These are phyloP conservation scores for Marsdenia floribunda DNA, from an alignment of 257 asterid genomes.

Conservation along the genomic window DNA sequence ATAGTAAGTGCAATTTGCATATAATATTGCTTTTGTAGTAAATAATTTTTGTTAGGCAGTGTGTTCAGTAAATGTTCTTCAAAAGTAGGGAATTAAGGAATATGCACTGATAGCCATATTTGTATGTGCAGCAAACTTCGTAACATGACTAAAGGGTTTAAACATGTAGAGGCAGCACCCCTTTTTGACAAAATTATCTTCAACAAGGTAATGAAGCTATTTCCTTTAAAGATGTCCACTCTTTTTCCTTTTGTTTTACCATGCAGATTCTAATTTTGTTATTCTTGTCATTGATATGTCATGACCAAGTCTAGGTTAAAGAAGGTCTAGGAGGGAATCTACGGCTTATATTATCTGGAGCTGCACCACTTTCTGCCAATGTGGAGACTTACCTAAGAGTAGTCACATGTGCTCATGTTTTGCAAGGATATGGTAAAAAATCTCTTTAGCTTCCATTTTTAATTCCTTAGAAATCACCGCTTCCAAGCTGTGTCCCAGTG, in stretches of 20 bases:
- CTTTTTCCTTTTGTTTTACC: background rate
- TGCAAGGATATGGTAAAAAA: slow-evolving; percentile 71
- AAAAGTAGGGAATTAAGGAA: background rate
- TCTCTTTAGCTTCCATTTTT: background rate
- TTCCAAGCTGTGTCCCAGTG: no score
- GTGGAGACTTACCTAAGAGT: slow-evolving; percentile 83
- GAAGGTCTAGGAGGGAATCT: slow-evolving; percentile 80
- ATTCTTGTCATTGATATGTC: background rate
- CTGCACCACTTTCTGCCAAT: slow-evolving; percentile 72
- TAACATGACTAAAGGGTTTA: slow-evolving; percentile 63
- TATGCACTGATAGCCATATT: background rate
- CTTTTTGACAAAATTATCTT: slow-evolving; percentile 57
- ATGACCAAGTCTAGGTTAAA: slow-evolving; percentile 38
- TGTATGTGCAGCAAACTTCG: slow-evolving; percentile 55
- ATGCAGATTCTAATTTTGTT: background rate
- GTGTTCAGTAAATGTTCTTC: background rate
- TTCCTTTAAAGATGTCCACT: background rate
- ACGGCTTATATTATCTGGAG: slow-evolving; percentile 80
- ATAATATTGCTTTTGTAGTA: background rate
- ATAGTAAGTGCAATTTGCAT: slow-evolving; percentile 44
- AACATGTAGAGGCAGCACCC: slow-evolving; percentile 76
- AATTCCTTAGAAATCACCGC: background rate
- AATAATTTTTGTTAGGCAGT: background rate
- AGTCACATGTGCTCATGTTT: slow-evolving; percentile 73
- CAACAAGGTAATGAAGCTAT: slow-evolving; percentile 46